These are phyloP conservation scores for Quercus phellos DNA, from an alignment of 331 rosid species.

Conservation along the genomic window DNA sequence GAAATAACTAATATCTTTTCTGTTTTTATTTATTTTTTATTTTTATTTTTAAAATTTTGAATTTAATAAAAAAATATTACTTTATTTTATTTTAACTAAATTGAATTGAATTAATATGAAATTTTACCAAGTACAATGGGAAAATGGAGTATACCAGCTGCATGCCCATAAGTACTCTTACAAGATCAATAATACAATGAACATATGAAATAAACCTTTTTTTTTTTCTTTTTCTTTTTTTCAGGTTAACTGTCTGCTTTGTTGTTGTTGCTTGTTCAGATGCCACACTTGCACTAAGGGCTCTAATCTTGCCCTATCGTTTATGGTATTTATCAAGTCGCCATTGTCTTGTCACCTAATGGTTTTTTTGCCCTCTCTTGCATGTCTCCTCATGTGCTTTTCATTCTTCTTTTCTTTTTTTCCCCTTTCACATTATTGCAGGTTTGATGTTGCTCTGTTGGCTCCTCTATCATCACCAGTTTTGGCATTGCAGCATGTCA, in stretches of 20 bases:
- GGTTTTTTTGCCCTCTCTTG: neutral
- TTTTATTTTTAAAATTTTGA: conserved; percentile 9
- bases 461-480: conserved; percentile 75
- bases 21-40: neutral
- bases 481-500: conserved; percentile 73
- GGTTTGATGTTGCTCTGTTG: conserved; percentile 85
- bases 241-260: conserved; percentile 89
- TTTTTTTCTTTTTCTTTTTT: conserved; percentile 12
- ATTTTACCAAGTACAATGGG: too few relatives aligned
- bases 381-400: conserved; percentile 2
- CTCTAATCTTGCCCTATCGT: conserved; percentile 74
- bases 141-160: too few relatives aligned
- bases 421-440: conserved; percentile 26
- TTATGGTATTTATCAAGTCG: conserved; percentile 52
- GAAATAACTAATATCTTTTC: conserved; percentile 10
- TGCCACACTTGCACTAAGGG: conserved; percentile 76
- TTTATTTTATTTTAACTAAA: too few relatives aligned
- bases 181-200: too few relatives aligned
- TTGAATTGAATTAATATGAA: too few relatives aligned
- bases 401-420: neutral
- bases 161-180: too few relatives aligned
- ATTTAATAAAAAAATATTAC: neutral
- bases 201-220: too few relatives aligned
- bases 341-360: conserved; percentile 8
- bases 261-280: conserved; percentile 86